Percentiles rank a stretch among this genome's conserved stretches.
Evolutionary conservation across 768 basidiomycete genomes (phyloP).

Genomic region (Hygrocybe punicea): DNA sequence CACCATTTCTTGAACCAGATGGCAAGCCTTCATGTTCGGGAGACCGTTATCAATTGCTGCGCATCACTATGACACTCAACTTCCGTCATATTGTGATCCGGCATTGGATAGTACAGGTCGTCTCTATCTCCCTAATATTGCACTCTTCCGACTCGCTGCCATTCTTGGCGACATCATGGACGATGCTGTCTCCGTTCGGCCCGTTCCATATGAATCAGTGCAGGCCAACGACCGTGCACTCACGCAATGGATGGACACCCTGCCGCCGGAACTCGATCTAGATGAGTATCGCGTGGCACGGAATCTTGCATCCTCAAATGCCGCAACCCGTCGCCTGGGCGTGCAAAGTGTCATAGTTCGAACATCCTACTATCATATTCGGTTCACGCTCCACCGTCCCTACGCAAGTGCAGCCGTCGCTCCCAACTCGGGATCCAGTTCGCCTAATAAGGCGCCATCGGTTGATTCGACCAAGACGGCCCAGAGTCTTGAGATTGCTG

Average conservation of each 20-base stretch:
- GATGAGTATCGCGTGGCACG: slow-evolving; percentile 75
- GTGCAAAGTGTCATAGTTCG: slow-evolving; percentile 81
- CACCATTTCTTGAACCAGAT: slow-evolving; percentile 45
- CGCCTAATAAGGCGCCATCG: slow-evolving; percentile 21
- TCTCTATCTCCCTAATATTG: slow-evolving; percentile 69
- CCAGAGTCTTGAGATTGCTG: slow-evolving; percentile 69
- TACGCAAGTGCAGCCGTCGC: slow-evolving; percentile 50
- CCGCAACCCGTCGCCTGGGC: slow-evolving; percentile 60
- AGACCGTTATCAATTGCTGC: slow-evolving; percentile 71
- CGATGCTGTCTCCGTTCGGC: slow-evolving; percentile 74
- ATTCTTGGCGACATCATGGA: slow-evolving; percentile 85
- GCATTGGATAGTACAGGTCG: slow-evolving; percentile 60
- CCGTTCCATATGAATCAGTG: slow-evolving; percentile 73
- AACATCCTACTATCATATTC: slow-evolving; percentile 75
- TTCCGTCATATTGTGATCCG: slow-evolving; percentile 67
- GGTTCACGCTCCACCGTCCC: slow-evolving; percentile 80
- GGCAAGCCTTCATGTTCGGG: slow-evolving; percentile 88
- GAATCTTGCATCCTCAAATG: slow-evolving; percentile 61
- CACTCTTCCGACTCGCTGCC: slow-evolving; percentile 71
- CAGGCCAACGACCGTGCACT: slow-evolving; percentile 69
- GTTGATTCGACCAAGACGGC: slow-evolving; percentile 41
- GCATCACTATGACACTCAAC: slow-evolving; percentile 79
- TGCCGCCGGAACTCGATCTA: slow-evolving; percentile 69
- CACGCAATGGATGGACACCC: slow-evolving; percentile 70
- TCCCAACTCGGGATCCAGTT: slow-evolving; percentile 17